Conservation (phyloP, 2,329 filamentous ascomycete species). For the Colletotrichum tanaceti region DNA sequence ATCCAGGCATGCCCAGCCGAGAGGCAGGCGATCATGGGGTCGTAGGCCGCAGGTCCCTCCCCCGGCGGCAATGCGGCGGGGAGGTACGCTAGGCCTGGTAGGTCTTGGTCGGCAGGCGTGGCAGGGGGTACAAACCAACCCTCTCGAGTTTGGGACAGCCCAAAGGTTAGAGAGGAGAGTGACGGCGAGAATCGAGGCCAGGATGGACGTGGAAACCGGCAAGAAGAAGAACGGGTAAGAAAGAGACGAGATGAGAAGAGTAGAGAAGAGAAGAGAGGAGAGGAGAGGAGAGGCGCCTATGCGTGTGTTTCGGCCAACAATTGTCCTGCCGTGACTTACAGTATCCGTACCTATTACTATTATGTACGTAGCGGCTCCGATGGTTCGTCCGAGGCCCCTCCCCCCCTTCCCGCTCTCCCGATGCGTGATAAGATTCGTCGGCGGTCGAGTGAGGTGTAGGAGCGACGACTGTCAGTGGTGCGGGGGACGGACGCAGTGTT, state of each 20-base stretch:
- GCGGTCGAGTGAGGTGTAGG: constrained; percentile 15
- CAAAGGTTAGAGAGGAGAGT: no score
- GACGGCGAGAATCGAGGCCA: not conserved
- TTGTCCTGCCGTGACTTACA: constrained; percentile 28
- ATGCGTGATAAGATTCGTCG: not conserved
- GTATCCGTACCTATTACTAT: no score
- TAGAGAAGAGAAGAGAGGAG: constrained; percentile 4
- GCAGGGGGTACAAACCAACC: constrained; percentile 24
- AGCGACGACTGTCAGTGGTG: constrained; percentile 17
- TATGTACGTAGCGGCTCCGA: constrained; percentile 6
- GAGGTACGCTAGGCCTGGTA: constrained; percentile 29
- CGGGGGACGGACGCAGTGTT: not conserved
- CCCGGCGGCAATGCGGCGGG: constrained; percentile 29
- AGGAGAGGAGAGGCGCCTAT: constrained; percentile 14
- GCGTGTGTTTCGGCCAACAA: constrained; percentile 34
- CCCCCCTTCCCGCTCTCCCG: no score
- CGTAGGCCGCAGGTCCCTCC: constrained; percentile 27
- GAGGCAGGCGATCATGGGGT: constrained; percentile 36
- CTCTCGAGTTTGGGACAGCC: not conserved
- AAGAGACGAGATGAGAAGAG: constrained; percentile 1
- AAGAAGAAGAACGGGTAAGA: not conserved
- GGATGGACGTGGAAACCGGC: not conserved
- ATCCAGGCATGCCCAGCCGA: constrained; percentile 39
- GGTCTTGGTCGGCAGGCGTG: constrained; percentile 27
- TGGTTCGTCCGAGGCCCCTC: constrained; percentile 10